These are phyloP conservation scores for Manihot esculenta DNA, from an alignment of 441 rosid genomes.

Conservation along the genomic window DNA sequence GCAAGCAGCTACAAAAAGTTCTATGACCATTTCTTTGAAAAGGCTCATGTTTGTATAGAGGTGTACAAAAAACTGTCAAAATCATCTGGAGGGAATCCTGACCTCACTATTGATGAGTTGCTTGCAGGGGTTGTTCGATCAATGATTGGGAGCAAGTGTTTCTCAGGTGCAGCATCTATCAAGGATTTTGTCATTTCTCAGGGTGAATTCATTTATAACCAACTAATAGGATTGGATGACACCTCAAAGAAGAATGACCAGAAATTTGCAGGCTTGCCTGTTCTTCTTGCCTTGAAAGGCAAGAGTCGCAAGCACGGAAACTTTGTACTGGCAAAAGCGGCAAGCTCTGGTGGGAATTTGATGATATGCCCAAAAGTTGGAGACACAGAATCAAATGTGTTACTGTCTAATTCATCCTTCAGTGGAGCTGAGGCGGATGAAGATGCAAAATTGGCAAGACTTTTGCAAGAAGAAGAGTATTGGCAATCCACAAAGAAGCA, in stretches of 20 bases:
- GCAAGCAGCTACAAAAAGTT: conserved; percentile 49
- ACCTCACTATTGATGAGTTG: conserved; percentile 69
- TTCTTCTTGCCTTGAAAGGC: conserved; percentile 56
- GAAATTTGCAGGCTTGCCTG: conserved; percentile 52
- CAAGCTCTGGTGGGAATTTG: conserved; percentile 32
- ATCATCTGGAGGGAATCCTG: conserved; percentile 64
- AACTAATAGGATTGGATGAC: conserved; percentile 71
- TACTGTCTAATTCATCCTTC: conserved; percentile 25
- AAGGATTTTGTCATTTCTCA: conserved; percentile 66
- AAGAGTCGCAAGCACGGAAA: conserved; percentile 38
- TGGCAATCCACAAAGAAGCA: conserved; percentile 51
- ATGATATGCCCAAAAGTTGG: conserved; percentile 40
- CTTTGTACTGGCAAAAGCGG: conserved; percentile 26
- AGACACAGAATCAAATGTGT: conserved; percentile 23
- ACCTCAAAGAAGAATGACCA: conserved; percentile 52
- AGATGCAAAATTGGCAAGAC: conserved; percentile 51
- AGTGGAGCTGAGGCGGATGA: conserved; percentile 47
- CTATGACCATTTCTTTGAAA: conserved; percentile 56
- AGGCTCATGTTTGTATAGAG: conserved; percentile 63
- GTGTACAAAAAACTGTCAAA: conserved; percentile 65
- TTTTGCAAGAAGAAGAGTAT: conserved; percentile 65
- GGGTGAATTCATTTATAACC: conserved; percentile 77
- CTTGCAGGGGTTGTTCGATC: conserved; percentile 67
- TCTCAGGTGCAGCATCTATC: conserved; percentile 51
- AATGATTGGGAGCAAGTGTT: conserved; percentile 58